phyloP scores from a whole-genome alignment of 495 filamentous ascomycete species.

The Trichoderma gamsii region DNA sequence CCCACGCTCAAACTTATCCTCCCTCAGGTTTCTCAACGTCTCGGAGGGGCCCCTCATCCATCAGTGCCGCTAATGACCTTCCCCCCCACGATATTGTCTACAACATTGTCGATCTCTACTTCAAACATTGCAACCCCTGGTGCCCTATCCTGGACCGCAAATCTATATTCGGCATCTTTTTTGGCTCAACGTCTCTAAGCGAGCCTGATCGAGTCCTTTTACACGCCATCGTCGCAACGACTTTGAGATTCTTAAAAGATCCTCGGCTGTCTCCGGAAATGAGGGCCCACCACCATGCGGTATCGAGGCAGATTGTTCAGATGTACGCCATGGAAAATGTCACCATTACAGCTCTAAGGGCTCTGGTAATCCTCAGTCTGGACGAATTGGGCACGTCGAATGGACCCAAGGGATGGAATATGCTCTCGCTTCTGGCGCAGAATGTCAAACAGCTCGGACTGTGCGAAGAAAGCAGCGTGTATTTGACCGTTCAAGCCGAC shows the following conservation, averaged over 20 bases:
- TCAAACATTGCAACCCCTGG: slow-evolving; percentile 86
- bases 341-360: slow-evolving; percentile 78
- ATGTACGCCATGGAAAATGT: slow-evolving; percentile 80
- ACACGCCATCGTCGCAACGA: slow-evolving; percentile 81
- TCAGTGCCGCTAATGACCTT: slow-evolving; percentile 58
- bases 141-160: slow-evolving; percentile 85
- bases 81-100: slow-evolving; percentile 82
- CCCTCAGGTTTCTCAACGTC: not conserved
- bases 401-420: slow-evolving; percentile 81
- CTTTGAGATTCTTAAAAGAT: slow-evolving; percentile 77
- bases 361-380: slow-evolving; percentile 73
- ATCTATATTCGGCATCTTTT: slow-evolving; percentile 71
- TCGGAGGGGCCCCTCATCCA: slow-evolving; percentile 8
- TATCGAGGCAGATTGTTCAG: slow-evolving; percentile 77
- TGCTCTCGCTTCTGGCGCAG: slow-evolving; percentile 77
- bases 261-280: slow-evolving; percentile 60
- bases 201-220: slow-evolving; percentile 77
- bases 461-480: slow-evolving; percentile 69
- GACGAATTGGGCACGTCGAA: slow-evolving; percentile 75
- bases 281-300: slow-evolving; percentile 64
- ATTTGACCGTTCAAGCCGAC: slow-evolving; percentile 66
- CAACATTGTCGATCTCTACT: slow-evolving; percentile 76
- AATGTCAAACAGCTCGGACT: slow-evolving; percentile 82
- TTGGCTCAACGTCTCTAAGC: slow-evolving; percentile 65
- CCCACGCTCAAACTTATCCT: not conserved